These are phyloP conservation scores for Apiospora kogelbergensis DNA, from an alignment of 2,329 filamentous ascomycete genomes.

Conservation along the genomic window DNA sequence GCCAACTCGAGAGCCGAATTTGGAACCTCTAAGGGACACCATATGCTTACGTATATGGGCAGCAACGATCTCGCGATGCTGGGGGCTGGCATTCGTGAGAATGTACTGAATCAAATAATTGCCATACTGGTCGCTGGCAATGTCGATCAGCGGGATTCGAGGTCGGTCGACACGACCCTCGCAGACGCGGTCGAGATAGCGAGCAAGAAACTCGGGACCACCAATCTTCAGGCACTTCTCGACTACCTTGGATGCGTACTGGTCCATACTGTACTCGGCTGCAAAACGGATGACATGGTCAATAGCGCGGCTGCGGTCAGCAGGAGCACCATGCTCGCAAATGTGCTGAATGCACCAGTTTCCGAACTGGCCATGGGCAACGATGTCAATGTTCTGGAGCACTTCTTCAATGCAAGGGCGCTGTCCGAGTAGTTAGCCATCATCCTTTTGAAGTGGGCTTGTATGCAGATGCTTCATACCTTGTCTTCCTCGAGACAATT, in stretches of 20 bases:
- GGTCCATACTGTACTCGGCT: slow-evolving; percentile 96
- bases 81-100: slow-evolving; percentile 79
- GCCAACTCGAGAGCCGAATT: slow-evolving; percentile 96
- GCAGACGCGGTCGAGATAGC: slow-evolving; percentile 91
- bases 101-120: slow-evolving; percentile 99
- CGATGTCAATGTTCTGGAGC: slow-evolving; percentile 89
- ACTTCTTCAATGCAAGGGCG: slow-evolving; percentile 97
- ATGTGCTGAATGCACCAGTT: slow-evolving; percentile 99
- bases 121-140: slow-evolving; percentile 97
- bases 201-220: slow-evolving; percentile 82
- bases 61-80: slow-evolving; percentile 91
- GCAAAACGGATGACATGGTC: slow-evolving; percentile 94
- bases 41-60: slow-evolving; percentile 98
- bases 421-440: slow-evolving; percentile 41
- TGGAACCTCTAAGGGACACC: slow-evolving; percentile 96
- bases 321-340: slow-evolving; percentile 90
- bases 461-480: slow-evolving; percentile 50
- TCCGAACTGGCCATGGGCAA: slow-evolving; percentile 95
- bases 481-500: slow-evolving; percentile 99
- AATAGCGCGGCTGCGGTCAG: slow-evolving; percentile 88
- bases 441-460: background rate
- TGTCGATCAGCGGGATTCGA: slow-evolving; percentile 95
- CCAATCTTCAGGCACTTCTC: slow-evolving; percentile 99
- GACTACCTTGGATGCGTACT: slow-evolving; percentile 98
- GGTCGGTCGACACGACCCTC: slow-evolving; percentile 88